Percentiles rank a stretch among this genome's conserved stretches.
Conservation (phyloP, 73 alveolate species). For the Paramecium sexaurelia region DNA sequence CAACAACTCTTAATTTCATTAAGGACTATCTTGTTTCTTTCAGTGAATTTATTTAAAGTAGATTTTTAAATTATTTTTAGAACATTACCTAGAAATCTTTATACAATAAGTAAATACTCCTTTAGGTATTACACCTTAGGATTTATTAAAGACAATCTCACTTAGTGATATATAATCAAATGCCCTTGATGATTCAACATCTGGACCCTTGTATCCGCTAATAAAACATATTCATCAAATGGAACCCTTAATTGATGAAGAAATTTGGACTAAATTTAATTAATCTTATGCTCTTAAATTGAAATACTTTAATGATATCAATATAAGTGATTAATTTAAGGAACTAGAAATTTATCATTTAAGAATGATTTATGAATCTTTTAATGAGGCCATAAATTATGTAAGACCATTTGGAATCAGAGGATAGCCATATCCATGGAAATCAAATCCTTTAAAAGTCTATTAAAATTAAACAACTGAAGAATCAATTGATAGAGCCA, state of each 20-base stretch:
- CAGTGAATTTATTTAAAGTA: conserved; percentile 59
- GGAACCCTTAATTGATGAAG: conserved; percentile 64
- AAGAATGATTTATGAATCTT: conserved; percentile 72
- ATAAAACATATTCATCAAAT: conserved; percentile 52
- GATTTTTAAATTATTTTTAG: background rate
- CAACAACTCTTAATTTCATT: conserved; percentile 59
- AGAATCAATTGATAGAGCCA: conserved; percentile 53
- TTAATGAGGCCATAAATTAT: conserved; percentile 71
- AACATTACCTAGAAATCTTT: conserved; percentile 3
- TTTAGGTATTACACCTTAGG: conserved; percentile 59
- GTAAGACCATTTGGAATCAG: conserved; percentile 72
- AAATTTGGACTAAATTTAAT: conserved; percentile 52
- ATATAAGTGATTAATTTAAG: conserved; percentile 42
- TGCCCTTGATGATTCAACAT: conserved; percentile 55
- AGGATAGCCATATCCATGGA: conserved; percentile 76
- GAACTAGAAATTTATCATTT: conserved; percentile 59
- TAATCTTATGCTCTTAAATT: conserved; percentile 43
- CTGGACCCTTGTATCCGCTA: conserved; percentile 61
- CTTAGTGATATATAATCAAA: conserved; percentile 54
- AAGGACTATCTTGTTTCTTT: conserved; percentile 61
- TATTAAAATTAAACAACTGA: conserved; percentile 52
- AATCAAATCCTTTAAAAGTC: conserved; percentile 51
- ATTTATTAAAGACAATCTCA: conserved; percentile 54
- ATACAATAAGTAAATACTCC: conserved; percentile 58
- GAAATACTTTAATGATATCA: conserved; percentile 45